Percentiles rank a stretch among this genome's conserved stretches.
Conservation (phyloP, 345 rosid species). For the Euphorbia tirucalli region DNA sequence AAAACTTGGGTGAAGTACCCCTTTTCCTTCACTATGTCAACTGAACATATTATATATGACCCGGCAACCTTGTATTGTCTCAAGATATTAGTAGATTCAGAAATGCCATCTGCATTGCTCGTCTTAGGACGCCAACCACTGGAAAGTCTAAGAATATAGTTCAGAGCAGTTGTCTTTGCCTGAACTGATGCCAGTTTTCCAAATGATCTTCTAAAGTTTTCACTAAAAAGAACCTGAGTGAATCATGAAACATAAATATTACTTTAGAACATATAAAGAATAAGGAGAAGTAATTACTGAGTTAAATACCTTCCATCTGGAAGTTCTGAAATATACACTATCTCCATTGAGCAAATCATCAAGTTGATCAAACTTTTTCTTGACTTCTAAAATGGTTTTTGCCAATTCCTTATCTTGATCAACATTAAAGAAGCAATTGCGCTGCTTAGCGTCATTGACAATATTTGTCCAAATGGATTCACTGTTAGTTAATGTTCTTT, state of each 20-base stretch:
- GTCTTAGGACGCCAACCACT: slow-evolving; percentile 52
- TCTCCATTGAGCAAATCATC: no score
- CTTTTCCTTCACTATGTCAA: slow-evolving; percentile 28
- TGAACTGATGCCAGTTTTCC: slow-evolving; percentile 33
- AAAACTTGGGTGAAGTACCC: no score
- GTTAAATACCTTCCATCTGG: no score
- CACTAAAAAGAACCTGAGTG: no score
- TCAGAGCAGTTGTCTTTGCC: slow-evolving; percentile 29
- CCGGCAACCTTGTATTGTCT: slow-evolving; percentile 44
- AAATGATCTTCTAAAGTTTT: slow-evolving; percentile 38
- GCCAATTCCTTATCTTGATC: slow-evolving; percentile 39
- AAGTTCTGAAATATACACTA: no score
- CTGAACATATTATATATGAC: slow-evolving; percentile 43
- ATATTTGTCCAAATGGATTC: no score
- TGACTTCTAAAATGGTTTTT: slow-evolving; percentile 31
- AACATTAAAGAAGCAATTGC: slow-evolving; percentile 40
- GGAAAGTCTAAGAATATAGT: no score
- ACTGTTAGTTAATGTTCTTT: no score
- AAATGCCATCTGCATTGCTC: slow-evolving; percentile 27
- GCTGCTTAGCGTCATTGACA: slow-evolving; percentile 39
- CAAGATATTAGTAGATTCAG: slow-evolving; percentile 35
- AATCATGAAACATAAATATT: no score
- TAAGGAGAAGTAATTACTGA: no score
- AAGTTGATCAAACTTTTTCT: slow-evolving; percentile 39
- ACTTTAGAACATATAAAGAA: no score